These are phyloP conservation scores for Tetrapyrgos nigripes DNA, from an alignment of 1,284 basidiomycete species.

Conservation along the genomic window DNA sequence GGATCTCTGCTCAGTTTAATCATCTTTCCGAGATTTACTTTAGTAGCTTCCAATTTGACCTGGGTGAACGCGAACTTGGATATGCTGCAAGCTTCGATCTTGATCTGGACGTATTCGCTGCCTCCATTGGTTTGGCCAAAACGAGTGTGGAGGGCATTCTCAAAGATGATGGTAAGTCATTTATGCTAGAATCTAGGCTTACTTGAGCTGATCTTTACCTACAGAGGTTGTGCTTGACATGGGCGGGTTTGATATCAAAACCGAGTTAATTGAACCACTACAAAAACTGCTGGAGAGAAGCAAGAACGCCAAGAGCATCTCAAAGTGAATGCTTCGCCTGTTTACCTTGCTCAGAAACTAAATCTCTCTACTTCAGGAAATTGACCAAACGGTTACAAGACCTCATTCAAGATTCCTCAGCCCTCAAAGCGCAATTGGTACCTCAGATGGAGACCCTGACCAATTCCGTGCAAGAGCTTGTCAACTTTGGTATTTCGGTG, in stretches of 20 bases:
- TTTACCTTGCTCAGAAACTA: constrained; percentile 4
- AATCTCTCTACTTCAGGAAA: constrained; percentile 61
- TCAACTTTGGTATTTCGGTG: constrained; percentile 90
- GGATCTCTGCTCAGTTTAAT: constrained; percentile 90
- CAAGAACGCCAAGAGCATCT: constrained; percentile 80
- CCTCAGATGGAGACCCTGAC: constrained; percentile 76
- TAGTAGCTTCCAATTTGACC: constrained; percentile 78
- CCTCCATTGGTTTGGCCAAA: constrained; percentile 87
- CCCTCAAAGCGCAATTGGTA: constrained; percentile 74
- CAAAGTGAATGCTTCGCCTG: constrained; percentile 60
- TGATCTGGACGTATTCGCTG: constrained; percentile 92
- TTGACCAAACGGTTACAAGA: constrained; percentile 86
- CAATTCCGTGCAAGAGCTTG: constrained; percentile 78
- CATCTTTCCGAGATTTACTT: constrained; percentile 90
- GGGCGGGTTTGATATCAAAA: constrained; percentile 75
- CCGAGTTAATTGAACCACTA: constrained; percentile 80
- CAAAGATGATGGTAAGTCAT: constrained; percentile 73
- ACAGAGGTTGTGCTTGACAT: constrained; percentile 77
- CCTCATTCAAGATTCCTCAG: constrained; percentile 71
- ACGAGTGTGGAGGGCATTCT: constrained; percentile 78
- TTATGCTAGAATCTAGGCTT: constrained; percentile 7
- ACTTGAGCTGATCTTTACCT: neutral
- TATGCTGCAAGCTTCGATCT: constrained; percentile 82
- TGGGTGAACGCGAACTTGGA: constrained; percentile 89
- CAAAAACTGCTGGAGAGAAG: constrained; percentile 83